Evolutionary conservation across 75 land plant species (phyloP), one percentile per base, ranked within the genome.

Genomic region (Selaginella tamariscina): DNA sequence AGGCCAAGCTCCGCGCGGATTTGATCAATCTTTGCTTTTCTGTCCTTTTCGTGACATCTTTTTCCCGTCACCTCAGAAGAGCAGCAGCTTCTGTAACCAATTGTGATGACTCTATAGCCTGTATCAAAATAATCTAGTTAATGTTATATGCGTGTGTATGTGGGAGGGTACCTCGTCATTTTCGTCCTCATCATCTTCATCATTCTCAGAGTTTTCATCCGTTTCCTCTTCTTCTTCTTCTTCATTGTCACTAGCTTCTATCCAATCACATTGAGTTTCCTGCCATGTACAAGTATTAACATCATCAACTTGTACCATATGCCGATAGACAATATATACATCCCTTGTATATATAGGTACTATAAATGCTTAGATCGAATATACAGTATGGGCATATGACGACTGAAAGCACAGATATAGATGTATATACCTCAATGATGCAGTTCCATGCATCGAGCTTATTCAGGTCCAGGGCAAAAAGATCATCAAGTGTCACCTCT

Each of bases 401-500:
- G 24, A 65, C 29, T 27, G 31, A 33, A 8, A 62, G 27, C 18
- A 27, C 13, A 24, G 59, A 30, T 31, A 27, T 2, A 30, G 29
- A 49, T n/a, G 31, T 23, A 78, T 82, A 26, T 27, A 90, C 99
- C 85, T 83, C 84, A 69, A 87, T 87, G 2, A 95, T 67, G 76
- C 97, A 88, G 71, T 86, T 95, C 99, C 99, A 95, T 67, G 96
- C 86, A 82, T 95, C 99, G 23, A 95, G 82, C 80, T 95, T 95
- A 70, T 85, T 85, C 54, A 95, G 88, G 74, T 95, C 95, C 27
- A 95, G 80, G 8, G 76, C 65, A 68, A 87, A 88, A 23, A 95
- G 68, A 77, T 95, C 99, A 81, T 95, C 97, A 67, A 95, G 83
- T 18, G 92, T 95, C 56, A 95, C 81, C 71, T 91, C 99, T 44